Conservation (phyloP, 2,329 filamentous ascomycete genomes). For the Xylaria sp. region DNA sequence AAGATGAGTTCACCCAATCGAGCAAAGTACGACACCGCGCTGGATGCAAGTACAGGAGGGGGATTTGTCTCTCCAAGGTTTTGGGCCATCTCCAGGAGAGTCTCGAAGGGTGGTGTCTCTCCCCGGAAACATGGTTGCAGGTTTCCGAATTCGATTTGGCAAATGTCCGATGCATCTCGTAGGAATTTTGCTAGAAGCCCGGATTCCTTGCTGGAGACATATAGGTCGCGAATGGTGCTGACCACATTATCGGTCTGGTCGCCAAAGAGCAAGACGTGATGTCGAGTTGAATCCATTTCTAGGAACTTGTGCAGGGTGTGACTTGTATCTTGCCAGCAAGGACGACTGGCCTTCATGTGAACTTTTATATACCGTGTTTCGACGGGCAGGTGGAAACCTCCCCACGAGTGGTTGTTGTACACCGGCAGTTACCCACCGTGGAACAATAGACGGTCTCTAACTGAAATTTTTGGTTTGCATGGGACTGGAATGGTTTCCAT, state of each 20-base stretch:
- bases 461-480: too few relatives aligned
- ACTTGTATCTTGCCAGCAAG: not conserved
- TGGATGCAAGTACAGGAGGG: conserved; percentile 24
- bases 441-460: too few relatives aligned
- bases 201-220: conserved; percentile 15
- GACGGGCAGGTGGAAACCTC: not conserved
- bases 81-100: conserved; percentile 26
- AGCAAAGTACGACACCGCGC: conserved; percentile 26
- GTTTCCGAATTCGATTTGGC: conserved; percentile 25
- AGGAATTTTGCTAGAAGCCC: conserved; percentile 23
- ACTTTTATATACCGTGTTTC: not conserved
- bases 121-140: conserved; percentile 20
- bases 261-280: conserved; percentile 28
- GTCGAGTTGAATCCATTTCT: not conserved
- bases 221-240: conserved; percentile 8
- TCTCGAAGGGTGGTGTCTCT: conserved; percentile 23
- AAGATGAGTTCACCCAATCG: conserved; percentile 25
- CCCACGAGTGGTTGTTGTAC: not conserved
- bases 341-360: not conserved
- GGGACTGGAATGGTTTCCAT: too few relatives aligned
- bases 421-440: too few relatives aligned
- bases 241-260: conserved; percentile 28
- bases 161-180: conserved; percentile 24
- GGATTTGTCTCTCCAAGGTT: conserved; percentile 23
- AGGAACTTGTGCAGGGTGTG: not conserved